Evolutionary conservation across 495 filamentous ascomycete genomes (phyloP), one percentile per base, ranked within the genome.

Genomic region (Aspergillus saccharolyticus): DNA sequence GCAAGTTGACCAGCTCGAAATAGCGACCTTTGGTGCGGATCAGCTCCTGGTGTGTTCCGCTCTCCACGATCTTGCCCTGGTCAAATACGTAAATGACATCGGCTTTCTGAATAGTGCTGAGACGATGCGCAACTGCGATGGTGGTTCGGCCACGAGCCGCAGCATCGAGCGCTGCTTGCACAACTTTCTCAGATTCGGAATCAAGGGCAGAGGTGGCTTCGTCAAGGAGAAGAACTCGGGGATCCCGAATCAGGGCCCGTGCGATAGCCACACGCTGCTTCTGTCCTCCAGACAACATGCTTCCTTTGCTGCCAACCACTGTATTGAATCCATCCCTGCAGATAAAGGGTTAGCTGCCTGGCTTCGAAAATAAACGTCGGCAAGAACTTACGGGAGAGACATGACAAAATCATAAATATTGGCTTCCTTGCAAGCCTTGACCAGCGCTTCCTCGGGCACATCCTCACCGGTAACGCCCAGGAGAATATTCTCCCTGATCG

Each of bases 321-420:
- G 90, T 95, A 61, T 80, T 77, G 70, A 92, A 88, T 33, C 88
- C 89, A 7, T 93, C 87, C 20, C 74, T 78, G 70, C 59, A 57
- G 67, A 56, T n/a, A 66, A 20, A 68, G 68, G 3, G 66, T 67
- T 60, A 68, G 59, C 55, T 39, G 16, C 19, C 19, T 5, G 15
- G 16, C n/a, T 14, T 10, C 9, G 16, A 5, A 24, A 12, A 39
- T 14, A 42, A 20, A 46, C 48, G 20, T 7, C 15, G 20, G n/a
- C 10, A 19, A 8, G 21, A 55, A 74, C 71, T 68, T 69, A 74
- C 62, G 85, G 83, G 15, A 86, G 73, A 45, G 85, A 87, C 67
- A 85, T 80, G 69, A 96, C 92, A 70, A 95, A 96, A 63, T 94
- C 89, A 68, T 91, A 90, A 63, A 96, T 96, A 63, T 96, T 96